Conservation (phyloP, 2,329 filamentous ascomycete genomes). For the Laburnicola sp. region DNA sequence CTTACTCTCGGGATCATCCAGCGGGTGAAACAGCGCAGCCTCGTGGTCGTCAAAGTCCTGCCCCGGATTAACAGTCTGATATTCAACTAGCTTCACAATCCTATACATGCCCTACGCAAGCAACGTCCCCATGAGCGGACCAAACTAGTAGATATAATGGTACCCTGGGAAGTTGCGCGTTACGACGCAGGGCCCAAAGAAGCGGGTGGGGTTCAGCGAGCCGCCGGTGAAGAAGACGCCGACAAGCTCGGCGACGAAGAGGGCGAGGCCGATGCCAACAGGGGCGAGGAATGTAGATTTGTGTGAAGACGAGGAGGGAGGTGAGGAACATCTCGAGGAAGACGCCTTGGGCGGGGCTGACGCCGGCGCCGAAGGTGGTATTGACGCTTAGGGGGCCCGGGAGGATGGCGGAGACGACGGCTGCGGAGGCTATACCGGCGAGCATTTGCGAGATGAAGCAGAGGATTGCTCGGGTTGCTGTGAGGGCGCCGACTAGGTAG, state of each 20-base stretch:
- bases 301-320: conserved; percentile 53
- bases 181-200: conserved; percentile 51
- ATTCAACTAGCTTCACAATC: conserved; percentile 50
- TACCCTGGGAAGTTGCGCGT: conserved; percentile 47
- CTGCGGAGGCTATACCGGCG: conserved; percentile 9
- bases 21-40: conserved; percentile 36
- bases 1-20: conserved; percentile 26
- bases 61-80: conserved; percentile 43
- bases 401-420: conserved; percentile 35
- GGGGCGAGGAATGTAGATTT: conserved; percentile 71
- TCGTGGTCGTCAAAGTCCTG: conserved; percentile 42
- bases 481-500: background rate
- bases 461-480: background rate
- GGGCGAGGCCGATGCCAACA: conserved; percentile 69
- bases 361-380: conserved; percentile 45
- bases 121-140: conserved; percentile 48
- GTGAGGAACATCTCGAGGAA: conserved; percentile 39
- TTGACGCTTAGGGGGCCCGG: conserved; percentile 47
- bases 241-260: conserved; percentile 64
- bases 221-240: conserved; percentile 55
- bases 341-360: conserved; percentile 46
- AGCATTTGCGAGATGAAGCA: conserved; percentile 1
- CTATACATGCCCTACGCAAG: conserved; percentile 55
- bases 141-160: conserved; percentile 57
- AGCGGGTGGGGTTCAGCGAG: conserved; percentile 52